Conservation (phyloP, 768 basidiomycete genomes). For the Mrakia gelida region DNA sequence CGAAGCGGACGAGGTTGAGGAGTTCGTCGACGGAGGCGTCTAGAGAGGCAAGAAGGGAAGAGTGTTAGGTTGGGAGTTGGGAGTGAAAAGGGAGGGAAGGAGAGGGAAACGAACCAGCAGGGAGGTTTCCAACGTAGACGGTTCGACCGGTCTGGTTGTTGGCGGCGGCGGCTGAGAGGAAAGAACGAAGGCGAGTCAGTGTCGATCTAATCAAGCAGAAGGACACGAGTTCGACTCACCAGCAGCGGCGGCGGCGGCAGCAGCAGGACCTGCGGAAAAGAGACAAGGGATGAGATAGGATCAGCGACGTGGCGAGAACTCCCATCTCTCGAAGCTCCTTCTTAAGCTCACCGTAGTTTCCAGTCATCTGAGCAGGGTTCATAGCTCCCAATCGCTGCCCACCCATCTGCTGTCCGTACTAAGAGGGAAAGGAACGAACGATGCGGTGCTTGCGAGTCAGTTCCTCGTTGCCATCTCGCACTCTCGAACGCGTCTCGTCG, state of each 20-base stretch:
- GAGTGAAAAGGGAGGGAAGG: too few relatives aligned
- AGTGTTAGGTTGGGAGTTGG: background rate
- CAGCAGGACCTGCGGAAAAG: conserved; percentile 52
- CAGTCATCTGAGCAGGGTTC: conserved; percentile 52
- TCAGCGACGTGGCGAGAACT: background rate
- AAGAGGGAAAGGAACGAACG: conserved; percentile 29
- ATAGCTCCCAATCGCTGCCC: conserved; percentile 35
- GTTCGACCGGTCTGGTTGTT: conserved; percentile 71
- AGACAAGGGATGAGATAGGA: background rate
- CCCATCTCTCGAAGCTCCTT: background rate
- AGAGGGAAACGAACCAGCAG: conserved; percentile 50
- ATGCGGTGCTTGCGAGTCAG: too few relatives aligned
- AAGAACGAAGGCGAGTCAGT: background rate
- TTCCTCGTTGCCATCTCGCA: too few relatives aligned
- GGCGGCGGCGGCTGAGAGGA: conserved; percentile 60
- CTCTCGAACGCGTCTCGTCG: conserved; percentile 9
- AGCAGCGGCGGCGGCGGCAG: conserved; percentile 57
- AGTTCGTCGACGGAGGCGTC: conserved; percentile 97
- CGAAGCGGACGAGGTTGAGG: conserved; percentile 94
- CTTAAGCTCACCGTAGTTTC: conserved; percentile 52
- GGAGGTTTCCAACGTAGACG: conserved; percentile 94
- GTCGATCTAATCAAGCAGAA: background rate
- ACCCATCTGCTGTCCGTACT: conserved; percentile 35
- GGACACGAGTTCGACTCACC: background rate
- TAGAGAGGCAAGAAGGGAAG: conserved; percentile 8